Percentiles rank a stretch among this genome's conserved stretches.
Evolutionary conservation across 2,329 filamentous ascomycete species (phyloP).

Genomic region (Sphaerostilbella broomeana): DNA sequence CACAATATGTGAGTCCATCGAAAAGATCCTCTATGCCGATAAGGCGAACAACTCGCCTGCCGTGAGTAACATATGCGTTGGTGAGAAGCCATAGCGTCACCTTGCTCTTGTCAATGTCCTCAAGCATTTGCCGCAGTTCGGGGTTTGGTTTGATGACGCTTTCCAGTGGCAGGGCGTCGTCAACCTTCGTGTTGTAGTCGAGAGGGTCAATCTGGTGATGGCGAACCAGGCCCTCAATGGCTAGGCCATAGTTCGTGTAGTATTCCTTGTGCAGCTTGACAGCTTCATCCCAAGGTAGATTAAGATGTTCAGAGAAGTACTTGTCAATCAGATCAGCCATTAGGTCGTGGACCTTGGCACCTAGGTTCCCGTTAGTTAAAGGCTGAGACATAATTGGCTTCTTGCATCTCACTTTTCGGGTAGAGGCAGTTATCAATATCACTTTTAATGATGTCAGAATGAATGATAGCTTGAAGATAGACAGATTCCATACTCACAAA

Average conservation of each 20-base stretch:
- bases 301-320: conserved; percentile 62
- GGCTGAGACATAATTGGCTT: conserved; percentile 2
- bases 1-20: conserved; percentile 90
- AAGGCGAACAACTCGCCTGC: conserved; percentile 70
- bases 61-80: conserved; percentile 91
- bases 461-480: background rate
- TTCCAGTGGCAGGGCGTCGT: conserved; percentile 88
- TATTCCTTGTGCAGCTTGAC: conserved; percentile 81
- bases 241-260: conserved; percentile 94
- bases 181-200: conserved; percentile 89
- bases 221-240: conserved; percentile 87
- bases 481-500: conserved; percentile 28
- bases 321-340: conserved; percentile 77
- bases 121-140: conserved; percentile 65
- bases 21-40: conserved; percentile 82
- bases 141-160: conserved; percentile 73
- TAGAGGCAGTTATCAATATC: conserved; percentile 99
- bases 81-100: conserved; percentile 92
- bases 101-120: conserved; percentile 75
- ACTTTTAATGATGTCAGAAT: conserved; percentile 44
- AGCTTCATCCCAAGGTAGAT: conserved; percentile 70
- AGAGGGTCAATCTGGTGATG: conserved; percentile 94
- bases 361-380: conserved; percentile 31
- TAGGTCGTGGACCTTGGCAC: conserved; percentile 73
- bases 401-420: conserved; percentile 61